A percentile compares a stretch with the other conserved stretches of the same genome.
These are phyloP conservation scores for Zasmidium citrigriseum DNA, from an alignment of 2,329 filamentous ascomycete genomes.

Conservation along the genomic window DNA sequence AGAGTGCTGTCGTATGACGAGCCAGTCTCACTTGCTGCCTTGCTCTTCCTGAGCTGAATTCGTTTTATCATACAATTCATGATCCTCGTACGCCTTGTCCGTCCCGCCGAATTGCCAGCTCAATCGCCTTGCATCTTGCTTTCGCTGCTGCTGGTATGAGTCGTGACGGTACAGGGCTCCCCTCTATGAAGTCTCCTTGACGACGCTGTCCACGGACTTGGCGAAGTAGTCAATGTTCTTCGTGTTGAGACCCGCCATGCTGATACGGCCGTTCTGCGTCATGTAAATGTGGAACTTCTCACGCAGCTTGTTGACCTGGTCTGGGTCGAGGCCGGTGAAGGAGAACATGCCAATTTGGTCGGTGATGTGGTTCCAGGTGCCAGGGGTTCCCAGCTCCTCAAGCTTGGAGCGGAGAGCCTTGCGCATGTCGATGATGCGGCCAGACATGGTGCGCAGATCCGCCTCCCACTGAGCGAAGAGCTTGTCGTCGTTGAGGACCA, in stretches of 20 bases:
- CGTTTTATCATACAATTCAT: neutral
- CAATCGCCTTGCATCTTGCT: neutral
- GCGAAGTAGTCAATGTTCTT: constrained; percentile 92
- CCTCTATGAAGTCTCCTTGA: constrained; percentile 53
- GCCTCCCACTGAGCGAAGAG: constrained; percentile 92
- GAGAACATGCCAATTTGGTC: constrained; percentile 99
- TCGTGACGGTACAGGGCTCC: neutral
- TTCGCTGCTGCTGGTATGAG: neutral
- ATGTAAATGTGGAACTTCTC: constrained; percentile 78
- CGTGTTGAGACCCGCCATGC: constrained; percentile 96
- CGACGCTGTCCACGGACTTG: constrained; percentile 81
- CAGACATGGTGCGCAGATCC: constrained; percentile 90
- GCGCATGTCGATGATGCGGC: constrained; percentile 92
- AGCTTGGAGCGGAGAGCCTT: constrained; percentile 74
- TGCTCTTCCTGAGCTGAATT: neutral
- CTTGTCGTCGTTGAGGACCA: constrained; percentile 76
- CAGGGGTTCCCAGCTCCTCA: constrained; percentile 81
- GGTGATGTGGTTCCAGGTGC: constrained; percentile 95
- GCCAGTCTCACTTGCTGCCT: neutral
- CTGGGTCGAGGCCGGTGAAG: constrained; percentile 78
- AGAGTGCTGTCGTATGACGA: too few species aligned
- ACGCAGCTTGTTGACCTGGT: constrained; percentile 71
- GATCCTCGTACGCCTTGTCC: neutral
- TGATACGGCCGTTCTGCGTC: constrained; percentile 97
- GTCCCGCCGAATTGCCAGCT: neutral